phyloP scores from a whole-genome alignment of 2,329 filamentous ascomycete species.

The Aspergillus sp. region DNA sequence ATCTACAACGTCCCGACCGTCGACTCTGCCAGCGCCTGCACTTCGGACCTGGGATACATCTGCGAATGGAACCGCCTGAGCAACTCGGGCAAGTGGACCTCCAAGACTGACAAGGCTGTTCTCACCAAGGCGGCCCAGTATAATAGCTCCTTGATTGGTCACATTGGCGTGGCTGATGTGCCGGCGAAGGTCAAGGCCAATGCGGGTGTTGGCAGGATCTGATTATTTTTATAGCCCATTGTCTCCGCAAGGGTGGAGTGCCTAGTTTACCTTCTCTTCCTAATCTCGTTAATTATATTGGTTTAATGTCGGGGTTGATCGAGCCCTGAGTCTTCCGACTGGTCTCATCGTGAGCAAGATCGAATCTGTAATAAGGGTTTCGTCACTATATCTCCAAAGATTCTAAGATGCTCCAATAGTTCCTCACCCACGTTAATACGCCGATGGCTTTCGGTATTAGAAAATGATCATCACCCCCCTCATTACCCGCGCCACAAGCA shows the following conservation, averaged over 20 bases:
- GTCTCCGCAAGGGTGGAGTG: not conserved
- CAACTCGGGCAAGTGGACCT: conserved; percentile 8
- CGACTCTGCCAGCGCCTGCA: conserved; percentile 8
- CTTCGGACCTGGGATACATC: conserved; percentile 6
- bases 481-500: too few species aligned
- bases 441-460: too few species aligned
- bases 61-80: conserved; percentile 14
- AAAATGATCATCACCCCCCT: too few species aligned
- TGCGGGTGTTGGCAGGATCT: conserved; percentile 15
- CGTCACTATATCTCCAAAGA: too few species aligned
- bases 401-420: too few species aligned
- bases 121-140: conserved; percentile 6
- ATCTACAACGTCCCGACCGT: conserved; percentile 13
- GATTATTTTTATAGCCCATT: not conserved
- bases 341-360: not conserved
- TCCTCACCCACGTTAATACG: too few species aligned
- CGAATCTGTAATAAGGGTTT: not conserved
- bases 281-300: not conserved
- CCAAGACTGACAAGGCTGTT: conserved; percentile 5
- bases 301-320: not conserved
- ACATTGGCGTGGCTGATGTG: conserved; percentile 12
- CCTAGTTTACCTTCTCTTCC: not conserved
- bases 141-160: conserved; percentile 4
- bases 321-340: not conserved
- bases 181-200: conserved; percentile 14